Base-by-base conservation (phyloP, 176 grass and related monocot genomes). In the Zoysia pacifica region DNA sequence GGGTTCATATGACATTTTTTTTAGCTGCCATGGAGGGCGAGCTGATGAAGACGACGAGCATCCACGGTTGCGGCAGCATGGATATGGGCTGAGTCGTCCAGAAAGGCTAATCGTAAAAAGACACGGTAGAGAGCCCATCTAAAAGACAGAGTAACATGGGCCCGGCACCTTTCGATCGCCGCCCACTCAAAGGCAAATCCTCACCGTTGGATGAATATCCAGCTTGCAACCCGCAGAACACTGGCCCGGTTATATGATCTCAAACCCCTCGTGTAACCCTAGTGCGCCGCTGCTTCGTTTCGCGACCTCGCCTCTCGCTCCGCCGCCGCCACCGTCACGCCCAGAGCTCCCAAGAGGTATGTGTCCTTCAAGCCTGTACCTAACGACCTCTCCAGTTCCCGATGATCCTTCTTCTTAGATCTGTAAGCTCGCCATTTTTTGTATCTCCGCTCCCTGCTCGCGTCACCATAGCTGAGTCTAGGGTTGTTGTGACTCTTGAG, bases 321-420 rank as follows among this genome's bases (percentile, higher is more conserved):
- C 70, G 2, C 68, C 68, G 68, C 48, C 48, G 45, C 69, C 42
- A 42, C 73, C 41, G 11, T 53, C 35, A 62, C 73, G 53, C 52
- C 73, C 44, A 48, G 65, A 84, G 73, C 74, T 52, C 54, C 74
- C 55, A 7, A 70, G 44, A 84, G 74, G 82, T 84, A 70, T 5
- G 36, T 61, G 5, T 77, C 15, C 62, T 28, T 35, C 1, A 2
- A 7, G 1, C 14, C 36, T n/a, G 6, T 12, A 11, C 5, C 0
- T 9, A 0, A 5, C 1, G 74, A 62, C 9, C 44, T 15, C 36
- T 13, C 53, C 3, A 38, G 41, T 6, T 15, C 7, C 2, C 6
- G 14, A 5, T 4, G 18, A 37, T 41, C 11, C 4, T 14, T 4
- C 35, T 35, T 7, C 16, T 5, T 53, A 51, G 37, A 43, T 78